These are phyloP conservation scores for Flueggea neowawraea DNA, from an alignment of 441 rosid species.

Conservation along the genomic window DNA sequence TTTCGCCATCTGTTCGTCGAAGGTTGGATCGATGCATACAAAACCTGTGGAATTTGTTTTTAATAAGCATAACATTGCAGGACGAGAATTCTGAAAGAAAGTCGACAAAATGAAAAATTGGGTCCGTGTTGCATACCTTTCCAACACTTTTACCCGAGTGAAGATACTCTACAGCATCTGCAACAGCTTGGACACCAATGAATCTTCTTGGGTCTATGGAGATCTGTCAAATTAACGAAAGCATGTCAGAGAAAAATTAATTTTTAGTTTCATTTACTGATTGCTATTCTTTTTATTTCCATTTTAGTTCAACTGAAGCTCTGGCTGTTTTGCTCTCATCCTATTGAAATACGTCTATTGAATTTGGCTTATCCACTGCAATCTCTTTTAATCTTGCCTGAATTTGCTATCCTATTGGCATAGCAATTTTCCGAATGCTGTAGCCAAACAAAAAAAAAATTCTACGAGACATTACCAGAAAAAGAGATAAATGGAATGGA, in stretches of 20 bases:
- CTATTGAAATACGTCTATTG: too few species aligned
- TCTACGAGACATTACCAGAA: too few species aligned
- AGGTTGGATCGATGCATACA: slow-evolving; percentile 75
- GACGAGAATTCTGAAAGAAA: not conserved
- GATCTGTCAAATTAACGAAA: slow-evolving; percentile 35
- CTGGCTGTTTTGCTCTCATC: too few species aligned
- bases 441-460: too few species aligned
- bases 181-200: slow-evolving; percentile 62
- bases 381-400: too few species aligned
- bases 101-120: not conserved
- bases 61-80: not conserved
- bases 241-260: not conserved
- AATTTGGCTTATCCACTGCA: too few species aligned
- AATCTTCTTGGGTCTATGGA: slow-evolving; percentile 73
- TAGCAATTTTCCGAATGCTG: too few species aligned
- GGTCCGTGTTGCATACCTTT: slow-evolving; percentile 44
- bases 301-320: too few species aligned
- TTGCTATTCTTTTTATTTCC: too few species aligned
- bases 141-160: slow-evolving; percentile 97
- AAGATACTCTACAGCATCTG: slow-evolving; percentile 96
- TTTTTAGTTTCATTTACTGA: too few species aligned
- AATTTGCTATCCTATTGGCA: too few species aligned
- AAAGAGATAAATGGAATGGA: too few species aligned
- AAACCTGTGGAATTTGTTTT: slow-evolving; percentile 49
- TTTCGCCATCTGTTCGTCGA: slow-evolving; percentile 49